Evolutionary conservation across 2,329 filamentous ascomycete genomes (phyloP).

Genomic region (Trichoderma sp.): DNA sequence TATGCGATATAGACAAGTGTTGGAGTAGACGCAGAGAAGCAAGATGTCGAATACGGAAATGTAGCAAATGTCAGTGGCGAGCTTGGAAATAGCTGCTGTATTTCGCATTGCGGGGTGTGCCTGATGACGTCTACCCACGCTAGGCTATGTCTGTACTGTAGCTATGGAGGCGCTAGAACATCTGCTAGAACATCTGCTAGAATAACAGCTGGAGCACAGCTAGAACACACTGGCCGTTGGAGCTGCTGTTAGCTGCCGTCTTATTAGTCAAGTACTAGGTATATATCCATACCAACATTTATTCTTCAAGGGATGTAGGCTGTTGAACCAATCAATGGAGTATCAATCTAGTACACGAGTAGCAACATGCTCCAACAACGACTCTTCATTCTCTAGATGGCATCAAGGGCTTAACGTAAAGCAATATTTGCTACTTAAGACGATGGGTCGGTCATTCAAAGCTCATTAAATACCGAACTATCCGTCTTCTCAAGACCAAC

Average conservation of each 20-base stretch:
- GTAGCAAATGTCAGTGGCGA: neutral
- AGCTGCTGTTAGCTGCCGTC: neutral
- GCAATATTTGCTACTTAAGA: neutral
- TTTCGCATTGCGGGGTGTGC: slow-evolving; percentile 1
- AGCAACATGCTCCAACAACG: neutral
- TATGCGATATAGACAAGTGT: neutral
- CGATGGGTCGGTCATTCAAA: neutral
- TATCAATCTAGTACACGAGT: neutral
- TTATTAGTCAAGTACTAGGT: too few relatives aligned
- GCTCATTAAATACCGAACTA: neutral
- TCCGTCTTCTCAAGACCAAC: neutral
- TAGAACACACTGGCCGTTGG: too few relatives aligned
- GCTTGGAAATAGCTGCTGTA: neutral
- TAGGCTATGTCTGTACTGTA: neutral
- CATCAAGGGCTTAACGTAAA: neutral
- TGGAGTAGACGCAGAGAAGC: neutral
- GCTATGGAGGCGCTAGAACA: neutral
- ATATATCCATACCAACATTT: too few relatives aligned
- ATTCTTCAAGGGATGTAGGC: neutral
- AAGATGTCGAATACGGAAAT: neutral
- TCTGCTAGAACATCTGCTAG: neutral
- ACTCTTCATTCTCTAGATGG: neutral
- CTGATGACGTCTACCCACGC: slow-evolving; percentile 12
- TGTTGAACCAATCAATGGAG: neutral
- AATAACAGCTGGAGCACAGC: neutral